Conservation (phyloP, 208 protist genomes). For the Trypanosoma theileri region DNA sequence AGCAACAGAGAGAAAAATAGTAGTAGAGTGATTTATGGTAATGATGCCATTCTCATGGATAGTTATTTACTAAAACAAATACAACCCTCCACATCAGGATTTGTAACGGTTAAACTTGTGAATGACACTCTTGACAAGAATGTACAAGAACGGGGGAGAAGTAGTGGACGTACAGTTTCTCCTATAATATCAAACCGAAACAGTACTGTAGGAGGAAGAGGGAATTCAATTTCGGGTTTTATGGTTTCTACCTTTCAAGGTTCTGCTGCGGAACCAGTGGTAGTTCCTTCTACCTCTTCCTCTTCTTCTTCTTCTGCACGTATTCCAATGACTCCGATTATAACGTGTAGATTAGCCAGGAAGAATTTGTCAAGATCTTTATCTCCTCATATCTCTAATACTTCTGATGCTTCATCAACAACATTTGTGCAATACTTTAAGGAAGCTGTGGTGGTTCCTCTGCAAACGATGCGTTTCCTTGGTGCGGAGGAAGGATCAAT, state of each 20-base stretch:
- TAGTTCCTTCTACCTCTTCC: neutral
- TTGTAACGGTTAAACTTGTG: slow-evolving; percentile 5
- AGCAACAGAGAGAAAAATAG: neutral
- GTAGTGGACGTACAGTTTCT: neutral
- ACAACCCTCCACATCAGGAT: neutral
- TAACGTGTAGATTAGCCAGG: slow-evolving; percentile 16
- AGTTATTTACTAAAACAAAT: neutral
- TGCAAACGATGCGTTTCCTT: slow-evolving; percentile 23
- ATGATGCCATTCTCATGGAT: slow-evolving; percentile 21
- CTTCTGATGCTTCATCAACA: neutral
- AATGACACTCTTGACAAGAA: neutral
- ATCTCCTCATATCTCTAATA: neutral
- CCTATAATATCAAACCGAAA: neutral
- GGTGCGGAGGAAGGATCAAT: slow-evolving; percentile 19
- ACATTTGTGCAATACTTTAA: slow-evolving; percentile 4
- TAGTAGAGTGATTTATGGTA: neutral
- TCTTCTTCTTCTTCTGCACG: neutral
- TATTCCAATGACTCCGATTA: slow-evolving; percentile 20
- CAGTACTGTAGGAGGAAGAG: neutral
- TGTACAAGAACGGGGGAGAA: neutral
- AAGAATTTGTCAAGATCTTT: neutral
- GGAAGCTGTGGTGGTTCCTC: slow-evolving; percentile 21
- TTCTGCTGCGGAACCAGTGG: neutral
- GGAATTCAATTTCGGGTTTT: neutral
- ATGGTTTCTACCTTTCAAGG: neutral